These are phyloP conservation scores for Talaromyces sp. DNA, from an alignment of 2,329 filamentous ascomycete genomes.

Conservation along the genomic window DNA sequence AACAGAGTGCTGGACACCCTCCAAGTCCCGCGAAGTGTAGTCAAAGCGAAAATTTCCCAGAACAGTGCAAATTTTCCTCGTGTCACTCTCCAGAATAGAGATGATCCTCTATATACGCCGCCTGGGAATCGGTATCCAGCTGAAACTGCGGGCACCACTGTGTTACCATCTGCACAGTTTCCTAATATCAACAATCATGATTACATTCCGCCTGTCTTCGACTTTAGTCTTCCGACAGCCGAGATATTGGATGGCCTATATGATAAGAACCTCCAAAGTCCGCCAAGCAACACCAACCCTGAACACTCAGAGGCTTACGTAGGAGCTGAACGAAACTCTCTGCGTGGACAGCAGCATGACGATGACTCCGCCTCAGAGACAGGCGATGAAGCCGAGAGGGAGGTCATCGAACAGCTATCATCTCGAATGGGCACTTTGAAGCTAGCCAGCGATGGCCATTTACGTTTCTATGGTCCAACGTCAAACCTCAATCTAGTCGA, in stretches of 20 bases:
- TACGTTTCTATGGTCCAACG: constrained; percentile 46
- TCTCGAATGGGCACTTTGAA: constrained; percentile 46
- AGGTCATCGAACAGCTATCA: constrained; percentile 45
- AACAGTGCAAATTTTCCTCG: not conserved
- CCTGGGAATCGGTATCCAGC: not conserved
- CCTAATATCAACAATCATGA: not conserved
- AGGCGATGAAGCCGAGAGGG: constrained; percentile 38
- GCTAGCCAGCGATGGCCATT: constrained; percentile 42
- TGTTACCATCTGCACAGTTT: constrained; percentile 1
- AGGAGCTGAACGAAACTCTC: not conserved
- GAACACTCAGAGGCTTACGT: not conserved
- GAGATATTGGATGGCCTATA: constrained; percentile 37
- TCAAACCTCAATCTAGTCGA: constrained; percentile 46
- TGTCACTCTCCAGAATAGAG: not conserved
- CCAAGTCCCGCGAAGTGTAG: constrained; percentile 30
- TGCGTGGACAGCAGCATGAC: constrained; percentile 18
- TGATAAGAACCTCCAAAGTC: constrained; percentile 28
- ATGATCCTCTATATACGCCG: not conserved
- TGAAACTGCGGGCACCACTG: not conserved
- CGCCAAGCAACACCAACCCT: not conserved
- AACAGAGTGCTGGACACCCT: constrained; percentile 40
- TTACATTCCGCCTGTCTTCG: constrained; percentile 12
- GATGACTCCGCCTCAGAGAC: constrained; percentile 26
- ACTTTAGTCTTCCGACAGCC: constrained; percentile 36
- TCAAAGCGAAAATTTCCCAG: constrained; percentile 18